Conservation (phyloP, 2,329 filamentous ascomycete species). For the Aspergillus awamori region DNA sequence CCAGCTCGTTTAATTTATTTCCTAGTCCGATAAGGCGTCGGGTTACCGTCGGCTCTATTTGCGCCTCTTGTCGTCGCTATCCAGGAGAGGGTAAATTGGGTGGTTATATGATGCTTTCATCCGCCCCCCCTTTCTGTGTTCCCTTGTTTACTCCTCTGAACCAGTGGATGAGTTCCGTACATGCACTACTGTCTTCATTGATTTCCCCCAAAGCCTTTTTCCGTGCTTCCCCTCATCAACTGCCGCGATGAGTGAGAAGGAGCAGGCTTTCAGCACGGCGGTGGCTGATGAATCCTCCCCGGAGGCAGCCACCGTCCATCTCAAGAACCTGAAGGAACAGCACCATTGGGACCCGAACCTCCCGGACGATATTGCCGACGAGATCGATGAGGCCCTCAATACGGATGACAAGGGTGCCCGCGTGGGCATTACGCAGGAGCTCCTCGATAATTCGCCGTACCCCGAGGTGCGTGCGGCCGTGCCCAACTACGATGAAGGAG, state of each 20-base stretch:
- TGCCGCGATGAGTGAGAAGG: conserved; percentile 12
- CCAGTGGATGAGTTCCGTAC: not conserved
- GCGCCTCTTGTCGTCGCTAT: not conserved
- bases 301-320: conserved; percentile 33
- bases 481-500: conserved; percentile 65
- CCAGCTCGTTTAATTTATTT: conserved; percentile 7
- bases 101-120: conserved; percentile 2
- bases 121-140: not conserved
- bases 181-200: not conserved
- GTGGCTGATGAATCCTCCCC: conserved; percentile 14
- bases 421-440: conserved; percentile 60
- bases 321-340: conserved; percentile 61
- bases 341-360: conserved; percentile 68
- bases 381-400: conserved; percentile 61
- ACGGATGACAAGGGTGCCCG: conserved; percentile 60
- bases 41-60: conserved; percentile 13
- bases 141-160: not conserved
- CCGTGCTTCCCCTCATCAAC: not conserved
- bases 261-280: not conserved
- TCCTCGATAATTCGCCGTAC: conserved; percentile 69
- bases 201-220: not conserved
- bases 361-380: conserved; percentile 63
- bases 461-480: conserved; percentile 69
- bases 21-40: conserved; percentile 9
- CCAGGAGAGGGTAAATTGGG: not conserved